Conservation (phyloP, 1,284 basidiomycete species). For the Melampsora americana region DNA sequence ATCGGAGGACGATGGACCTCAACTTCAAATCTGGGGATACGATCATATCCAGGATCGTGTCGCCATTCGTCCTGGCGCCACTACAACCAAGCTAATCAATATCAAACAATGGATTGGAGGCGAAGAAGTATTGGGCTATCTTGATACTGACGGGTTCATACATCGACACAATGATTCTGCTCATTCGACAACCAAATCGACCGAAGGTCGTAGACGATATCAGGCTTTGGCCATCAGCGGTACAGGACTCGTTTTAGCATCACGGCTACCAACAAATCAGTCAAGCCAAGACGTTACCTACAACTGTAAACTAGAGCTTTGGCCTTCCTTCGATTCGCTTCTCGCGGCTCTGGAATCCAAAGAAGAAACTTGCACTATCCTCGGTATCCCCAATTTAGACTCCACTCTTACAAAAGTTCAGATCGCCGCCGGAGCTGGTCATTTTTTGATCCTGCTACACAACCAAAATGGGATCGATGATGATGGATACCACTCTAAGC, state of each 20-base stretch:
- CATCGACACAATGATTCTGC: conserved; percentile 3
- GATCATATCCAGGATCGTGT: not conserved
- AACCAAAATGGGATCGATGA: not conserved
- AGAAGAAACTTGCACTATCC: not conserved
- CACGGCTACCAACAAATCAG: not conserved
- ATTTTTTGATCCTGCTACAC: conserved; percentile 36
- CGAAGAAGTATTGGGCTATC: conserved; percentile 26
- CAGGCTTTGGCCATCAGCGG: conserved; percentile 28
- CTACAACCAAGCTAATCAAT: not conserved
- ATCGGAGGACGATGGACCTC: not conserved
- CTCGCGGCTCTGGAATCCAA: not conserved
- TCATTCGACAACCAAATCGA: not conserved
- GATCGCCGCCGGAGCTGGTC: conserved; percentile 30
- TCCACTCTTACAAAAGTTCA: conserved; percentile 26
- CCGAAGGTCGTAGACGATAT: not conserved
- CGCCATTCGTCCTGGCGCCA: not conserved
- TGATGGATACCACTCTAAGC: conserved; percentile 2
- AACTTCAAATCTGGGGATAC: not conserved
- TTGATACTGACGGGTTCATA: conserved; percentile 20
- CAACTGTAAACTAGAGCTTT: conserved; percentile 12
- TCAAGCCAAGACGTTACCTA: not conserved
- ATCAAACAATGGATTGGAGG: conserved; percentile 36
- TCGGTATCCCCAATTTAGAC: not conserved
- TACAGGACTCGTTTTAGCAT: conserved; percentile 16
- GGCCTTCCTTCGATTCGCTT: conserved; percentile 28